These are phyloP conservation scores for Arabidopsis arenosa DNA, from an alignment of 345 rosid species.

Conservation along the genomic window DNA sequence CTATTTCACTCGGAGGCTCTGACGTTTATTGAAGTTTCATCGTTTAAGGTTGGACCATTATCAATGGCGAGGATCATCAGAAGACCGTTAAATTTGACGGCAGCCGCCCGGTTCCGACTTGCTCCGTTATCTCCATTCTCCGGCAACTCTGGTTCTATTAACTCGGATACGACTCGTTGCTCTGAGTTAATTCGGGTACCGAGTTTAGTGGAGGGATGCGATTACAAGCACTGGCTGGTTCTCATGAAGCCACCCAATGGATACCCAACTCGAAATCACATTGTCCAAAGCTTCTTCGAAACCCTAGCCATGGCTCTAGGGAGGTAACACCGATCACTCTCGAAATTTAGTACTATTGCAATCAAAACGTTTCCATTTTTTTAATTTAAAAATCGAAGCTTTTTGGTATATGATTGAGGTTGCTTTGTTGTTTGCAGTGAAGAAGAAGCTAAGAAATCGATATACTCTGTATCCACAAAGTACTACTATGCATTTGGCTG, in stretches of 20 bases:
- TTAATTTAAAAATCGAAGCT: constrained; percentile 6
- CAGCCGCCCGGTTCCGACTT: constrained; percentile 21
- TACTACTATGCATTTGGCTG: constrained; percentile 57
- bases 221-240: constrained; percentile 56
- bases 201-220: constrained; percentile 53
- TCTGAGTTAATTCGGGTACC: constrained; percentile 42
- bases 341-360: not conserved
- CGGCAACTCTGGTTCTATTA: constrained; percentile 23
- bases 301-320: constrained; percentile 51
- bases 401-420: constrained; percentile 23
- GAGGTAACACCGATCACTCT: constrained; percentile 37
- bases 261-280: constrained; percentile 54
- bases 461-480: constrained; percentile 60
- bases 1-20: no score
- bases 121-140: constrained; percentile 31
- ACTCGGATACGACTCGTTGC: constrained; percentile 33
- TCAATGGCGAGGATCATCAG: constrained; percentile 38
- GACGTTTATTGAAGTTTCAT: not conserved
- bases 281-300: constrained; percentile 45
- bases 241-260: constrained; percentile 55
- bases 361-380: not conserved
- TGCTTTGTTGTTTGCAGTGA: constrained; percentile 35
- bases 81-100: constrained; percentile 38
- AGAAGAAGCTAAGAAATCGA: constrained; percentile 55
- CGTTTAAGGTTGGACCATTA: not conserved